Base-by-base conservation (phyloP, 2,329 filamentous ascomycete species). In the Xylariaceae sp. region DNA sequence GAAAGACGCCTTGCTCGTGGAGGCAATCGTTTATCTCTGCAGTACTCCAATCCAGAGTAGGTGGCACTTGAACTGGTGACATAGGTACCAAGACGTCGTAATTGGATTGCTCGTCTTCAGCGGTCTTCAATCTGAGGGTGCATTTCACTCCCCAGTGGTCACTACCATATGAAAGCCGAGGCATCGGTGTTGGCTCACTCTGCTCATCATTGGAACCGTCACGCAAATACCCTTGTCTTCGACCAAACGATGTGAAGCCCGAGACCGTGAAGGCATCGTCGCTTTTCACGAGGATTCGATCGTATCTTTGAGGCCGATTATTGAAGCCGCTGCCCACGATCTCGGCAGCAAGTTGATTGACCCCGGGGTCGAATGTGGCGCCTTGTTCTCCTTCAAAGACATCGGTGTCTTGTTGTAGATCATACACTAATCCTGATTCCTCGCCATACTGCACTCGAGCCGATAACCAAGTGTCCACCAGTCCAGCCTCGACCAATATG, bases 251-350 rank as follows among this genome's bases (percentile, higher is more conserved):
- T 55, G 81, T 81, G 65, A 84, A 85, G 0, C 67, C 62, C 3
- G 59, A 60, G 5, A 78, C 64, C 14, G 64, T 58, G 6, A 78
- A 62, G 2, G 61, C 38, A 3, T 64, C 70, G 14, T 70, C 65
- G 6, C 68, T 67, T 40, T 73, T 77, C 32, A 82, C 64, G 2
- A 86, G 65, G 40, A 87, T 82, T 32, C 83, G 74, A 58, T 87
- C 83, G 52, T 86, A 87, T 42, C 85, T 69, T 59, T 87, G 83
- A 2, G 84, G 82, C 17, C 81, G 72, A 55, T 75, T 75, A 42
- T 79, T 73, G 42, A 71, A 65, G 1, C 74, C 73, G 41, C 62
- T 68, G 3, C 71, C 71, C 1, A 77, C 74, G 3, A 75, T 74
- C 11, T 71, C 68, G 1, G 75, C 73, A 3, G 83, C 82, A 11